A percentile compares a stretch with the other conserved stretches of the same genome.
Conservation (phyloP, 108 stramenopile species). For the Stephanodiscus minutulus region DNA sequence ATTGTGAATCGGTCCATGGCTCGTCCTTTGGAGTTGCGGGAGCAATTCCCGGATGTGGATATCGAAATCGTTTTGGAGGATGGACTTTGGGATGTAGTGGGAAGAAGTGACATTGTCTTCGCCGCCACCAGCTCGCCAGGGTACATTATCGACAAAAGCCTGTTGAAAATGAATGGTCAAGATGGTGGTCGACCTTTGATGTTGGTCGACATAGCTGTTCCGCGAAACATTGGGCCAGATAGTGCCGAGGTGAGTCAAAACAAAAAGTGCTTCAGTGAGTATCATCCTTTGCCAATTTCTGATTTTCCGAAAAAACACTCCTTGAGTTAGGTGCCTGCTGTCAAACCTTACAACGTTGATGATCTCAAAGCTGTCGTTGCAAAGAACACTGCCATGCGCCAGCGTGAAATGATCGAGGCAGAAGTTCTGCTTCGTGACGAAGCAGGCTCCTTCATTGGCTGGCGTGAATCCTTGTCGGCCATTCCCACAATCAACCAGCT, state of each 20-base stretch:
- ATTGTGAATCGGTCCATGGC: slow-evolving; percentile 93
- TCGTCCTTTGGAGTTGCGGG: slow-evolving; percentile 80
- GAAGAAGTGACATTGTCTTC: slow-evolving; percentile 93
- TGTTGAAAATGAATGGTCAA: slow-evolving; percentile 81
- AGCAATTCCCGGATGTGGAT: slow-evolving; percentile 92
- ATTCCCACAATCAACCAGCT: slow-evolving; percentile 96
- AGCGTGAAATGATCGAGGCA: slow-evolving; percentile 97
- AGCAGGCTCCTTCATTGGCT: slow-evolving; percentile 80
- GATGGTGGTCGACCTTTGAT: slow-evolving; percentile 82
- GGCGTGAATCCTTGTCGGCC: slow-evolving; percentile 94
- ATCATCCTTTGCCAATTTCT: neutral
- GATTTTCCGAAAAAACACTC: too few species aligned
- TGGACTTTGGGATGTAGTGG: slow-evolving; percentile 90
- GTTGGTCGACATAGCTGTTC: slow-evolving; percentile 99
- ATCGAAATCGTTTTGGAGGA: slow-evolving; percentile 90
- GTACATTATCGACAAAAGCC: slow-evolving; percentile 80
- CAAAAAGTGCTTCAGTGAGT: neutral
- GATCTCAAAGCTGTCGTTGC: slow-evolving; percentile 98
- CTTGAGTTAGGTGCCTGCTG: slow-evolving; percentile 83
- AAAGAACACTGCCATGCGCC: slow-evolving; percentile 96
- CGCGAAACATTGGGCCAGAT: slow-evolving; percentile 93
- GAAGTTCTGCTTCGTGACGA: slow-evolving; percentile 91
- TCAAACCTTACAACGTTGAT: slow-evolving; percentile 95
- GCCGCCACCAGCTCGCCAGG: slow-evolving; percentile 89
- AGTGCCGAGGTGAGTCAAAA: slow-evolving; percentile 62